Evolutionary conservation across 371 early-diverging fungal species (phyloP), one percentile per base, ranked within the genome.

Genomic region (Vairimorpha necatrix): DNA sequence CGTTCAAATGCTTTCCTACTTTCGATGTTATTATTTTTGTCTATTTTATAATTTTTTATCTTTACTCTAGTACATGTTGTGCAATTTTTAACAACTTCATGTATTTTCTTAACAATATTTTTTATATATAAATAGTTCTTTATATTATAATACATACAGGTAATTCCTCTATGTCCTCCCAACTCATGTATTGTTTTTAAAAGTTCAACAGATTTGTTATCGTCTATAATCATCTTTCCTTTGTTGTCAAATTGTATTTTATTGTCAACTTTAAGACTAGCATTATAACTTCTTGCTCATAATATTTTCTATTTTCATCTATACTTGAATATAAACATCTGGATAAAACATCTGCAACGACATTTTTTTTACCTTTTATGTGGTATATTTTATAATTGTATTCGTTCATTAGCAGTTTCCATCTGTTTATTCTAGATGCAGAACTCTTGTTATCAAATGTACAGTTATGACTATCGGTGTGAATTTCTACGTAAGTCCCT

Each of bases 381-480:
- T 74, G 70, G 16, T 26, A 32, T 42, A 72, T 36, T 6, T 3
- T 26, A 39, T 74, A 69, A 33, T 75, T 38, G 48, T 7, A 76
- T 48, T 56, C 50, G 16, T 68, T 28, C 9, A 79, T 2, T 26
- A 47, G 13, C 28, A 68, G 13, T 22, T 39, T 46, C 76, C 75
- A 74, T 65, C 75, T 78, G 2, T 68, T 16, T 48, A 76, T 42
- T 67, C 77, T 69, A 2, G 1, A 2, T 6, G 1, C 42, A 7
- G 26, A 38, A 38, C n/a, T 24, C n/a, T 38, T 63, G 11, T 24
- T 63, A 1, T 36, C 3, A n/a, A 9, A 13, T 30, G 30, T 3
- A 77, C 42, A 42, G 42, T 42, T 80, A 72, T 61, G 71, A 38
- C 75, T 82, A 50, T 81, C 81, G 7, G 81, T 81, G 4, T 30